phyloP scores from a whole-genome alignment of 2,329 filamentous ascomycete genomes.

The Dactylonectria estremocensis region DNA sequence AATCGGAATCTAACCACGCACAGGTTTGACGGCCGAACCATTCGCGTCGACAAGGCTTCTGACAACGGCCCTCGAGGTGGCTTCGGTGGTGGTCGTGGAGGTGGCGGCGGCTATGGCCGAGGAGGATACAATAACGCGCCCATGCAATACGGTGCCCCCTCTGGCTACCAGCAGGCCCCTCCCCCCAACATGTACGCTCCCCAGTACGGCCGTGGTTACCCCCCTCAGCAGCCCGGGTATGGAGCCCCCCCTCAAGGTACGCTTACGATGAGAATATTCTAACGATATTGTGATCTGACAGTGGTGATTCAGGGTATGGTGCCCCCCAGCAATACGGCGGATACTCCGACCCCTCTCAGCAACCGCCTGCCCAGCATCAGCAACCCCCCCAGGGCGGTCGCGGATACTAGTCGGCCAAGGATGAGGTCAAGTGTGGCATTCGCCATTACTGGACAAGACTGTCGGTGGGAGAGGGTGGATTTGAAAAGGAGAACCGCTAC shows the following conservation, averaged over 20 bases:
- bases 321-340: slow-evolving; percentile 58
- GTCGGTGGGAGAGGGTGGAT: slow-evolving; percentile 25
- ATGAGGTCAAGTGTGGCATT: slow-evolving; percentile 18
- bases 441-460: slow-evolving; percentile 11
- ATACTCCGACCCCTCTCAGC: slow-evolving; percentile 63
- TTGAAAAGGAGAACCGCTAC: slow-evolving; percentile 30
- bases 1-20: slow-evolving; percentile 31
- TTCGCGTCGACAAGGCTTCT: slow-evolving; percentile 96
- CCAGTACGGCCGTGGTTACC: slow-evolving; percentile 58
- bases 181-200: slow-evolving; percentile 57
- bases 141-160: slow-evolving; percentile 55
- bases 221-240: slow-evolving; percentile 54
- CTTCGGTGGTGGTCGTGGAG: slow-evolving; percentile 56
- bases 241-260: slow-evolving; percentile 60
- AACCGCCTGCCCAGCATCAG: slow-evolving; percentile 55
- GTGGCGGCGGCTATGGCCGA: slow-evolving; percentile 53
- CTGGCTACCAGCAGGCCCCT: slow-evolving; percentile 55
- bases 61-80: slow-evolving; percentile 77
- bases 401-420: slow-evolving; percentile 57
- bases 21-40: slow-evolving; percentile 82
- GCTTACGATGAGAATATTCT: slow-evolving; percentile 2
- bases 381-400: slow-evolving; percentile 58
- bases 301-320: slow-evolving; percentile 52
- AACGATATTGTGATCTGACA: slow-evolving; percentile 18
- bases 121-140: slow-evolving; percentile 63